A percentile compares a stretch with the other conserved stretches of the same genome.
phyloP scores from a whole-genome alignment of 2,329 filamentous ascomycete species.

The Colletotrichum graminicola region DNA sequence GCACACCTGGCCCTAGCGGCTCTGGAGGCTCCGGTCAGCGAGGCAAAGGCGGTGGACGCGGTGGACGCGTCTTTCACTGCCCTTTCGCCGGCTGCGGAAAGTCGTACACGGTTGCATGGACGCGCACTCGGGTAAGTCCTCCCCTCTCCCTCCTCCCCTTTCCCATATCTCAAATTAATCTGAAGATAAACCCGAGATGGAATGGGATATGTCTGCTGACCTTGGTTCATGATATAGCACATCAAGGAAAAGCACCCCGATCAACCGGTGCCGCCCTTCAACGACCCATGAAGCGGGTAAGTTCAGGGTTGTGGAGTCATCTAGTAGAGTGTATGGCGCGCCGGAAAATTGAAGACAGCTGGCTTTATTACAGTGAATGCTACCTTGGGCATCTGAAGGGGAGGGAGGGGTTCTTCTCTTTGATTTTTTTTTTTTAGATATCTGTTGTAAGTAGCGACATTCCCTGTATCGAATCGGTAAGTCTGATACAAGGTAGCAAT shows the following conservation, averaged over 20 bases:
- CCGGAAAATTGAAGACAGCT: background rate
- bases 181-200: background rate
- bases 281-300: background rate
- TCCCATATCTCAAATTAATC: background rate
- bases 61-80: background rate
- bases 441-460: background rate
- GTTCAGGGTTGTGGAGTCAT: no score
- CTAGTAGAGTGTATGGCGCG: no score
- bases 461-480: background rate
- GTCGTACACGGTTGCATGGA: background rate
- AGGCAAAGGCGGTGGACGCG: background rate
- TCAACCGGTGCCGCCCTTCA: background rate
- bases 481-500: background rate
- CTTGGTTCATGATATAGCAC: background rate
- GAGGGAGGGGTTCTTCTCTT: background rate
- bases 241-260: background rate
- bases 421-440: no score
- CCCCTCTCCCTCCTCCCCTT: no score
- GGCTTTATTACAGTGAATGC: no score
- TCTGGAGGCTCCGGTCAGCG: background rate
- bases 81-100: background rate
- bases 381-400: no score
- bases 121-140: background rate
- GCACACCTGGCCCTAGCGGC: background rate
- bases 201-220: background rate